Base-by-base conservation (phyloP, 176 grass and related monocot species). In the Avena eriantha region DNA sequence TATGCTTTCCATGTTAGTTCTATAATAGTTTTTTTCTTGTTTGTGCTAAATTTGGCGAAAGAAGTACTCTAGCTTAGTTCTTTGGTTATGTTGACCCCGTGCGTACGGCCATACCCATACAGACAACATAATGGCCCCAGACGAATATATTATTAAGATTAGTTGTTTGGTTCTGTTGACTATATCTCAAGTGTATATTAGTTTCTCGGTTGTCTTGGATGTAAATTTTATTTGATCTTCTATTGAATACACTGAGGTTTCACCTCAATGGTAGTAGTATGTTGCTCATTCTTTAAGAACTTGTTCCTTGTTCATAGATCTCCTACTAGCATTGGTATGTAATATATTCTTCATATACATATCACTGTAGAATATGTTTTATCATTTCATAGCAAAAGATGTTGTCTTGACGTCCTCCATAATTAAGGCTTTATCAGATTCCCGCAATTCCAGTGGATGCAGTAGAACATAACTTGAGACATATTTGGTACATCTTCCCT, bases 401-500 rank as follows among this genome's bases (percentile, higher is more conserved):
- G 51, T 17, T 18, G 41, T 53, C 46, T 4, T 47, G 51, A 39
- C 1, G 23, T 22, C 36, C 54, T 83, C 14, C 14, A 18, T 63
- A 50, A 54, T 39, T 5, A 35, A 69, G 53, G 84, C 2, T 13
- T 14, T 78, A 31, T 35, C 18, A 68, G 33, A 16, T 79, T 86
- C 66, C 3, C 22, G 36, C 10, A 56, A 29, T 79, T 79, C 33
- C 45, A 1, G 5, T 55, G 22, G 75, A 69, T 46, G 21, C 35
- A 73, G 57, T 70, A 35, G 64, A 69, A 34, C 35, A 33, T 1
- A 58, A 58, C 64, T n/a, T 69, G 35, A 14, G 77, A 3, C 57
- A 71, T 78, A 58, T 47, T 72, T 73, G 54, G 10, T 53, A 47
- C 59, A 77, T 35, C 83, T 53, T 85, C 50, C 45, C 43, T 77